phyloP scores from a whole-genome alignment of 2,329 filamentous ascomycete species.

The Allantophomopsis lycopodina region DNA sequence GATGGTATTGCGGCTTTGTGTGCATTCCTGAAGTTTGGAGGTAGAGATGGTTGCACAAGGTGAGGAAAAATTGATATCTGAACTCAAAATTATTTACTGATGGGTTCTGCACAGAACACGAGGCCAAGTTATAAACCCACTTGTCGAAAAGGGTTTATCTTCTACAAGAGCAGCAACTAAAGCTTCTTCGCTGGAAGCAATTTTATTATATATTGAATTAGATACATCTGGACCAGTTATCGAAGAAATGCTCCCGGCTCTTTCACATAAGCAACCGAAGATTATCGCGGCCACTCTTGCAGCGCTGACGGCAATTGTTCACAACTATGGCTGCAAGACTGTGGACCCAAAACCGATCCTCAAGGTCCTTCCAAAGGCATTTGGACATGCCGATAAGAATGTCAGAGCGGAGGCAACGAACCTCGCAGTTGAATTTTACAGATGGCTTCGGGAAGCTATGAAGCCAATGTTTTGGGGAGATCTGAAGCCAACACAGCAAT shows the following conservation, averaged over 20 bases:
- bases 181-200: slow-evolving; percentile 69
- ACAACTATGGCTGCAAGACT: slow-evolving; percentile 89
- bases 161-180: slow-evolving; percentile 85
- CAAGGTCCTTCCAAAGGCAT: slow-evolving; percentile 78
- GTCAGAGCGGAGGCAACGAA: slow-evolving; percentile 88
- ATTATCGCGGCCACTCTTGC: slow-evolving; percentile 64
- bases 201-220: slow-evolving; percentile 80
- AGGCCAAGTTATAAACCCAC: slow-evolving; percentile 56
- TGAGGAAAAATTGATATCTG: slow-evolving; percentile 18
- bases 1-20: slow-evolving; percentile 82
- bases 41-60: slow-evolving; percentile 63
- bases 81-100: slow-evolving; percentile 1
- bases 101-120: slow-evolving; percentile 43
- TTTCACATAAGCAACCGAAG: slow-evolving; percentile 86
- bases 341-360: slow-evolving; percentile 87
- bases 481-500: slow-evolving; percentile 87
- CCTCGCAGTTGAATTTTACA: slow-evolving; percentile 84
- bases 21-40: slow-evolving; percentile 84
- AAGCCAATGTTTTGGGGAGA: slow-evolving; percentile 97
- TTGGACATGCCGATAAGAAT: slow-evolving; percentile 96
- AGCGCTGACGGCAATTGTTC: slow-evolving; percentile 71
- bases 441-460: slow-evolving; percentile 95
- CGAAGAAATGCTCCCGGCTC: slow-evolving; percentile 73
- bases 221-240: slow-evolving; percentile 77
- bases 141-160: slow-evolving; percentile 83